These are phyloP conservation scores for Aspergillus hancockii DNA, from an alignment of 495 filamentous ascomycete species.

Conservation along the genomic window DNA sequence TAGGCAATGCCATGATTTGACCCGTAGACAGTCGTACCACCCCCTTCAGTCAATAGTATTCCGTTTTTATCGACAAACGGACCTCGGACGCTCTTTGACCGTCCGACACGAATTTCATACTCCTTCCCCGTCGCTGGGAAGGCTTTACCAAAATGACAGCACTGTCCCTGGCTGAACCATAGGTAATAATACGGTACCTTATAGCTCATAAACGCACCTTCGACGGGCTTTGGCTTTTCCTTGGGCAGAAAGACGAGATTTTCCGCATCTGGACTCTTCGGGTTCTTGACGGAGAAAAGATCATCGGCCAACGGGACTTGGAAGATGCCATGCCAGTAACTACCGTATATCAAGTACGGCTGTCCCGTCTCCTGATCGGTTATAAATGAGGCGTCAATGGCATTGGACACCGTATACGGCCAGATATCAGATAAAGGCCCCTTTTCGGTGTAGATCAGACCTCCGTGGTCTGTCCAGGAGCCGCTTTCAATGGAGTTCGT, in stretches of 20 bases:
- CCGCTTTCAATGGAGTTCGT: slow-evolving; percentile 55
- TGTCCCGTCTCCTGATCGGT: slow-evolving; percentile 39
- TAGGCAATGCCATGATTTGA: slow-evolving; percentile 48
- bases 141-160: slow-evolving; percentile 55
- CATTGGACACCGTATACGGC: slow-evolving; percentile 62
- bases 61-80: slow-evolving; percentile 45
- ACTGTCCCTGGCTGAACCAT: slow-evolving; percentile 69
- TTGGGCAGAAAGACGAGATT: slow-evolving; percentile 41
- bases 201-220: slow-evolving; percentile 64
- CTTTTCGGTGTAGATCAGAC: slow-evolving; percentile 41
- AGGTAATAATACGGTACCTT: slow-evolving; percentile 64
- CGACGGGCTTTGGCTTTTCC: slow-evolving; percentile 46
- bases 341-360: slow-evolving; percentile 66
- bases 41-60: slow-evolving; percentile 32
- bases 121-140: slow-evolving; percentile 59
- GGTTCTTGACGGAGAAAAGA: slow-evolving; percentile 38
- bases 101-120: slow-evolving; percentile 55
- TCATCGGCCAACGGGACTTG: slow-evolving; percentile 57
- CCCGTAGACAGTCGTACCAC: slow-evolving; percentile 46
- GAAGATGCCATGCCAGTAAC: slow-evolving; percentile 73
- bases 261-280: slow-evolving; percentile 46
- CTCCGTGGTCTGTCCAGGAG: slow-evolving; percentile 56
- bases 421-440: slow-evolving; percentile 42
- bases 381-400: slow-evolving; percentile 71
- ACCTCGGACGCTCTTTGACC: slow-evolving; percentile 35